Evolutionary conservation across 2,329 filamentous ascomycete species (phyloP).

Genomic region (Fusarium sp.): DNA sequence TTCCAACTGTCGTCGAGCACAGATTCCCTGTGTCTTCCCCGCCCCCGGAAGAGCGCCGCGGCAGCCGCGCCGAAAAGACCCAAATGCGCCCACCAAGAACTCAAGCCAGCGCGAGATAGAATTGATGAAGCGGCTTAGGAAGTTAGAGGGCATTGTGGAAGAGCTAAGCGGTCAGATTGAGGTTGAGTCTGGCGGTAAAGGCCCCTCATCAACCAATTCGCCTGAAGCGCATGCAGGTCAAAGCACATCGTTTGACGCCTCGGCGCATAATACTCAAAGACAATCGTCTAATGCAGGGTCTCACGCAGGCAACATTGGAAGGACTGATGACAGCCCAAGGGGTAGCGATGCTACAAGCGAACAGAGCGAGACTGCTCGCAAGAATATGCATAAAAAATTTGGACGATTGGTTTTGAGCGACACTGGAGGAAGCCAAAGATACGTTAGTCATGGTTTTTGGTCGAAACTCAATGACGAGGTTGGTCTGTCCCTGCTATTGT

Average conservation of each 20-base stretch:
- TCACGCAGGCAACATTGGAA: constrained; percentile 8
- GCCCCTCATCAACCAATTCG: constrained; percentile 44
- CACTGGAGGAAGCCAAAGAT: constrained; percentile 72
- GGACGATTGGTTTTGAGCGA: constrained; percentile 77
- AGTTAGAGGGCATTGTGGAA: constrained; percentile 80
- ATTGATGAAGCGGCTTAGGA: constrained; percentile 75
- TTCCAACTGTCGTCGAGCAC: constrained; percentile 75
- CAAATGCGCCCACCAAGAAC: constrained; percentile 67
- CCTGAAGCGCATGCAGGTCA: constrained; percentile 41
- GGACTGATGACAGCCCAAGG: constrained; percentile 33
- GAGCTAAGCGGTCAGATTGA: constrained; percentile 73
- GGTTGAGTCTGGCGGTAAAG: constrained; percentile 54
- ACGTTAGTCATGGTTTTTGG: constrained; percentile 82
- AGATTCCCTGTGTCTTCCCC: constrained; percentile 78
- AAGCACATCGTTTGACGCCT: constrained; percentile 16
- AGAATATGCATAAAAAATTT: constrained; percentile 58
- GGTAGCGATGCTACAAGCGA: constrained; percentile 43
- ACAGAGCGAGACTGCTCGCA: constrained; percentile 47
- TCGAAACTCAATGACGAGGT: constrained; percentile 79
- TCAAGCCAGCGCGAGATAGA: constrained; percentile 72
- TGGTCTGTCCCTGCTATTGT: constrained; percentile 26
- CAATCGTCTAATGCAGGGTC: constrained; percentile 30
- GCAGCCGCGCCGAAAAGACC: constrained; percentile 71
- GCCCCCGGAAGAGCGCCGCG: constrained; percentile 77
- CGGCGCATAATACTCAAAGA: constrained; percentile 21